Base-by-base conservation (phyloP, 345 rosid species). In the Hibiscus syriacus region DNA sequence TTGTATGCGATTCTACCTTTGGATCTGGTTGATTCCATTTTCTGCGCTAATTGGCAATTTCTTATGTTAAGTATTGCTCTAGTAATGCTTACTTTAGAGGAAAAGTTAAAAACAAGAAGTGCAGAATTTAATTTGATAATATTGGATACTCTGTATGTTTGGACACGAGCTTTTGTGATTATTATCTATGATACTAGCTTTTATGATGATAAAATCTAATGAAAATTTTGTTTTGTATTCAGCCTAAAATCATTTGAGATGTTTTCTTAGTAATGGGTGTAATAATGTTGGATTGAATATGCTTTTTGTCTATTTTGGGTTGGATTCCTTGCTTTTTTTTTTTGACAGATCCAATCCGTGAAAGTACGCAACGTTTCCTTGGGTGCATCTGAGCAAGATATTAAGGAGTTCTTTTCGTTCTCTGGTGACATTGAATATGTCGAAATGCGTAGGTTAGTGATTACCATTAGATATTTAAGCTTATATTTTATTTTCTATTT, bases 321-420 rank as follows among this genome's bases (percentile, higher is more conserved):
- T 58, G 22, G 32, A 57, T 32, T 7, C 8, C 25, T 58, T 58
- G 45, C n/a, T n/a, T n/a, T n/a, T 10, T 46, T 50, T 5, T 46
- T 66, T 48, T 64, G 12, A 45, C 82, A 89, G 92, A 63, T 77
- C 67, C 85, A 77, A 78, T 80, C 97, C 4, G 87, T 93, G 48
- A 93, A 88, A 81, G 90, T 90, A 27, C 69, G 85, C 69, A 90
- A 87, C 71, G 85, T 90, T 70, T 89, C 98, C 14, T 67, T 82
- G 22, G 80, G 86, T 74, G 94, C 94, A 56, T 72, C 85, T 11
- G 88, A 93, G 73, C 81, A 77, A 52, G 96, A 90, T 66, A 80
- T 93, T 50, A 90, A 81, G 82, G 98, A 93, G 80, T 93, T 93
- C 76, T 93, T 90, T 71, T 93, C 97, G 45, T 90, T 89, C 72